Evolutionary conservation across 1,284 basidiomycete species (phyloP).

Genomic region (Calocybe gambosa): DNA sequence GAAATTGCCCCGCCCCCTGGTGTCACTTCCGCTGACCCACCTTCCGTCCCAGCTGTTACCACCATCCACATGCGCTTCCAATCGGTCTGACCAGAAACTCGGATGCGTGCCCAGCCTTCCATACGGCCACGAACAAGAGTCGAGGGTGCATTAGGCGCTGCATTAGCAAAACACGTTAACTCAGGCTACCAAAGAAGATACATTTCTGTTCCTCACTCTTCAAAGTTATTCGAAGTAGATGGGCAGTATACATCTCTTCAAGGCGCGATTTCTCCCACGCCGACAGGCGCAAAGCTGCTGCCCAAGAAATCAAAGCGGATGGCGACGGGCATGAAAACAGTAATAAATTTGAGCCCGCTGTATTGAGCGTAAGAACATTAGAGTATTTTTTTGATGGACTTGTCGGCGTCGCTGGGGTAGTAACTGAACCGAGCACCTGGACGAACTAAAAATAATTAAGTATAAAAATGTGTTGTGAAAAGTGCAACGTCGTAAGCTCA

Average conservation of each 20-base stretch:
- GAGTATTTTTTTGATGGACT: slow-evolving; percentile 52
- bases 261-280: slow-evolving; percentile 95
- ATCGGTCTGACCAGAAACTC: slow-evolving; percentile 91
- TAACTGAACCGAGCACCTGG: slow-evolving; percentile 69
- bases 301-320: slow-evolving; percentile 78
- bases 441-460: slow-evolving; percentile 44
- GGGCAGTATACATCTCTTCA: slow-evolving; percentile 97
- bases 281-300: slow-evolving; percentile 83
- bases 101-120: slow-evolving; percentile 91
- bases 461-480: slow-evolving; percentile 14
- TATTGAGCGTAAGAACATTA: slow-evolving; percentile 90
- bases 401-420: slow-evolving; percentile 44
- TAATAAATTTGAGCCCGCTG: slow-evolving; percentile 87
- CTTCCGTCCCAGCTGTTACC: slow-evolving; percentile 43
- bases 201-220: slow-evolving; percentile 24
- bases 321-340: slow-evolving; percentile 82
- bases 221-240: slow-evolving; percentile 76
- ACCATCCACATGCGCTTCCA: slow-evolving; percentile 95
- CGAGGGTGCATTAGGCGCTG: slow-evolving; percentile 61
- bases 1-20: slow-evolving; percentile 10
- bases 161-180: slow-evolving; percentile 1
- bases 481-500: slow-evolving; percentile 32
- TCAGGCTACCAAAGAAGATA: neutral
- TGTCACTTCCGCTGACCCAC: slow-evolving; percentile 17
- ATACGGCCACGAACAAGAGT: slow-evolving; percentile 70